Percentiles rank a stretch among this genome's conserved stretches.
Conservation (phyloP, 345 rosid species). For the Acer campestre region DNA sequence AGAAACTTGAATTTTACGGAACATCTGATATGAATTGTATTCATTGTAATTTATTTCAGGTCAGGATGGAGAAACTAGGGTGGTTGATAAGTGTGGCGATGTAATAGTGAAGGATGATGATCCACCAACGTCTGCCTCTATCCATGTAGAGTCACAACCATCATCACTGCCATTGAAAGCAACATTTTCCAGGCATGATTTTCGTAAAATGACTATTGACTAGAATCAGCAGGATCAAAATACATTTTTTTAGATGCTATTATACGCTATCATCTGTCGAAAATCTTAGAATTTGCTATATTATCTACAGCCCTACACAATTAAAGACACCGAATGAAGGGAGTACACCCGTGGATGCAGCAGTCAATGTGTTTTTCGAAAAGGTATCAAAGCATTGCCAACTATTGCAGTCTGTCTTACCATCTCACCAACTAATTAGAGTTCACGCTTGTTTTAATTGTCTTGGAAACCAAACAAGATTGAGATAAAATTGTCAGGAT, state of each 20-base stretch:
- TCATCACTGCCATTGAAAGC: constrained; percentile 62
- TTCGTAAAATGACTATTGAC: background rate
- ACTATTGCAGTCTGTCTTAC: background rate
- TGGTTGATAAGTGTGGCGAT: constrained; percentile 59
- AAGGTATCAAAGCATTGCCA: constrained; percentile 47
- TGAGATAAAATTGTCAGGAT: background rate
- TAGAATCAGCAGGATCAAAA: background rate
- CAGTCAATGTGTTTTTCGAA: constrained; percentile 68
- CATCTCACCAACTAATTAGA: background rate
- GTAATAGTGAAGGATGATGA: constrained; percentile 78
- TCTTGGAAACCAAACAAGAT: background rate
- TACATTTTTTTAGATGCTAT: constrained; percentile 8
- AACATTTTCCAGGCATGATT: constrained; percentile 69
- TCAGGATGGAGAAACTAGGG: constrained; percentile 72
- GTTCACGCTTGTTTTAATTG: background rate
- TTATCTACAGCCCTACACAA: constrained; percentile 73
- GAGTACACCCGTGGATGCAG: constrained; percentile 90
- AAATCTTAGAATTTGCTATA: constrained; percentile 8
- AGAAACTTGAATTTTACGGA: background rate
- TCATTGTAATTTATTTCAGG: constrained; percentile 44
- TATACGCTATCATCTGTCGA: background rate
- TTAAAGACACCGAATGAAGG: constrained; percentile 87
- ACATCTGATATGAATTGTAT: background rate
- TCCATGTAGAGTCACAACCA: background rate
- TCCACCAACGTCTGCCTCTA: constrained; percentile 43